Evolutionary conservation across 2,329 filamentous ascomycete species (phyloP).

Genomic region (Epicoccum sorghinum): DNA sequence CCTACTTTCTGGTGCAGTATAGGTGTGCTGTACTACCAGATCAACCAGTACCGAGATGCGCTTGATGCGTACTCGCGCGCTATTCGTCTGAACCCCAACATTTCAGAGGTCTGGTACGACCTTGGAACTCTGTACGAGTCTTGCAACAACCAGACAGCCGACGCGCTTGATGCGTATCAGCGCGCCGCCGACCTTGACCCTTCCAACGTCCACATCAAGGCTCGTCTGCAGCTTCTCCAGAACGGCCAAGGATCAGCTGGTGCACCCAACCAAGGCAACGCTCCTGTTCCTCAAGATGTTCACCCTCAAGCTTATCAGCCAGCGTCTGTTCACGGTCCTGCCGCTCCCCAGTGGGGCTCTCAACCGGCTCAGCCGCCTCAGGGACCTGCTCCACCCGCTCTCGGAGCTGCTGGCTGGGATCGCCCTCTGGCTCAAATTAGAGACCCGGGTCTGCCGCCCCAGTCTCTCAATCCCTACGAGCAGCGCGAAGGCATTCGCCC

Average conservation of each 20-base stretch:
- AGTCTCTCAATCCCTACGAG: constrained; percentile 82
- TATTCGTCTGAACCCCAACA: constrained; percentile 95
- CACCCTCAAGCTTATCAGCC: constrained; percentile 93
- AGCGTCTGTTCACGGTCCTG: constrained; percentile 79
- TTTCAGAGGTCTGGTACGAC: constrained; percentile 99
- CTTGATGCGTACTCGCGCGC: constrained; percentile 96
- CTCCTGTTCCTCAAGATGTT: constrained; percentile 92
- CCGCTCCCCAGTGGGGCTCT: constrained; percentile 87
- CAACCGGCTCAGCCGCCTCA: constrained; percentile 69
- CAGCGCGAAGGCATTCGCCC: constrained; percentile 74
- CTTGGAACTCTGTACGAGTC: constrained; percentile 96
- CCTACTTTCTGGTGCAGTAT: constrained; percentile 99
- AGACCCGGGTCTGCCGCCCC: constrained; percentile 65
- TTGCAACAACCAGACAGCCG: constrained; percentile 97
- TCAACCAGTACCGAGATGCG: constrained; percentile 98
- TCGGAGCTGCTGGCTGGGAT: constrained; percentile 63
- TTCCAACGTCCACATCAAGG: constrained; percentile 93
- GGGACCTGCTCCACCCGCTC: constrained; percentile 66
- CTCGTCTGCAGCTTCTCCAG: constrained; percentile 85
- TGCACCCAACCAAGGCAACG: constrained; percentile 71
- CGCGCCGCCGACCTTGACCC: constrained; percentile 94
- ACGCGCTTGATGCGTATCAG: constrained; percentile 94
- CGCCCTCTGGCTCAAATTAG: constrained; percentile 76
- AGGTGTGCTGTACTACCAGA: constrained; percentile 98
- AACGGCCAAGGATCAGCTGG: constrained; percentile 75